Base-by-base conservation (phyloP, 305 asterid species). In the Fraxinus baroniana region DNA sequence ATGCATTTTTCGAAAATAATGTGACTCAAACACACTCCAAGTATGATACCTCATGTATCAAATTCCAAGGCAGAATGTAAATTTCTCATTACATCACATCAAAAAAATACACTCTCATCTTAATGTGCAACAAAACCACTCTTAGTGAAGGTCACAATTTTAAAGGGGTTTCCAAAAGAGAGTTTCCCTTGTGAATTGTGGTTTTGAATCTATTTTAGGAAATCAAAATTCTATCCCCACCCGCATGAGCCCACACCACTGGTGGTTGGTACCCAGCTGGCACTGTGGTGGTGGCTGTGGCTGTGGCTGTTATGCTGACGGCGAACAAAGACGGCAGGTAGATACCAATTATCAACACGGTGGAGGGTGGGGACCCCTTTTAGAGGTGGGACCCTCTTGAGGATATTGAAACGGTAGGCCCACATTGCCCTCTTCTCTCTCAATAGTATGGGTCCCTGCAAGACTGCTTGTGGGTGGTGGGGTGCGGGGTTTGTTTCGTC, bases 401-500 rank as follows among this genome's bases (percentile, higher is more conserved):
- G 85, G 85, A 84, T 83, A 79, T 70, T 77, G 85, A 72, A 81
- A 74, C 8, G 85, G 62, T 4, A 39, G 7, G 62, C 80, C 83
- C 44, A 4, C 32, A 1, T 6, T 3, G 20, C 62, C 18, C 28
- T 2, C 37, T 0, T 13, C 28, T 20, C 26, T 74, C 24, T 24
- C 62, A 4, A n/a, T 17, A 74, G 32, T 18, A 37, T n/a, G 78
- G 78, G 49, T 18, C 28, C 49, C 78, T 32, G 44, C 24, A 33
- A 18, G n/a, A 24, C 26, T 18, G 1, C 4, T 52, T 0, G 8
- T 52, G 8, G 62, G 22, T 52, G 22, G 22, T 17, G 74, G 86
- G 84, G 8, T 32, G 35, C 22, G 81, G 84, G 68, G 72, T 76
- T 76, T 18, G 44, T 37, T 83, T 88, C 88, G 94, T 91, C 95